Conservation (phyloP, 2,329 filamentous ascomycete species). For the Penicillium sp. region DNA sequence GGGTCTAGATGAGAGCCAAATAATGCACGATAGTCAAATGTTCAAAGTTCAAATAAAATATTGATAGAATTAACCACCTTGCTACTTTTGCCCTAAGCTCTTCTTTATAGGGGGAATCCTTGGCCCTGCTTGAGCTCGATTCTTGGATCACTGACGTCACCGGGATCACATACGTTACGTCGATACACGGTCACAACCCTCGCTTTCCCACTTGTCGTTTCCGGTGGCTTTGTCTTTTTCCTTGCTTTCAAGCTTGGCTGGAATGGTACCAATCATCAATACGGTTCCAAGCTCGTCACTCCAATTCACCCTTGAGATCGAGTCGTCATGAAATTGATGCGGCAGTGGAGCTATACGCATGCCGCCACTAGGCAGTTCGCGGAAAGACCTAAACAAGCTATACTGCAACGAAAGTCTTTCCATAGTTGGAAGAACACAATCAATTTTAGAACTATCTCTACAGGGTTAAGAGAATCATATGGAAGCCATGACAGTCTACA, state of each 20-base stretch:
- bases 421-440: background rate
- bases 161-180: constrained; percentile 25
- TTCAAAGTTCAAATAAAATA: background rate
- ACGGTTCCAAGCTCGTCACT: background rate
- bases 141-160: constrained; percentile 21
- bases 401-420: background rate
- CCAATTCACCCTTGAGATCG: background rate
- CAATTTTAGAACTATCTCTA: background rate
- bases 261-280: background rate
- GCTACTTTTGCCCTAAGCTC: background rate
- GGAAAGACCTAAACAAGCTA: background rate
- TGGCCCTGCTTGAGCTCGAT: constrained; percentile 4
- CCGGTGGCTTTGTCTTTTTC: background rate
- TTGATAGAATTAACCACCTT: background rate
- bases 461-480: background rate
- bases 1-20: background rate
- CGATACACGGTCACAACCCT: constrained; percentile 22
- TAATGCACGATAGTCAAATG: background rate
- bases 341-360: background rate
- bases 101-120: constrained; percentile 8
- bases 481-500: background rate
- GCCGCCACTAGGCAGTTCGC: background rate
- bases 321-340: background rate
- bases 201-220: background rate
- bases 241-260: background rate